These are phyloP conservation scores for Salinomyces thailandicus DNA, from an alignment of 2,329 filamentous ascomycete species.

Conservation along the genomic window DNA sequence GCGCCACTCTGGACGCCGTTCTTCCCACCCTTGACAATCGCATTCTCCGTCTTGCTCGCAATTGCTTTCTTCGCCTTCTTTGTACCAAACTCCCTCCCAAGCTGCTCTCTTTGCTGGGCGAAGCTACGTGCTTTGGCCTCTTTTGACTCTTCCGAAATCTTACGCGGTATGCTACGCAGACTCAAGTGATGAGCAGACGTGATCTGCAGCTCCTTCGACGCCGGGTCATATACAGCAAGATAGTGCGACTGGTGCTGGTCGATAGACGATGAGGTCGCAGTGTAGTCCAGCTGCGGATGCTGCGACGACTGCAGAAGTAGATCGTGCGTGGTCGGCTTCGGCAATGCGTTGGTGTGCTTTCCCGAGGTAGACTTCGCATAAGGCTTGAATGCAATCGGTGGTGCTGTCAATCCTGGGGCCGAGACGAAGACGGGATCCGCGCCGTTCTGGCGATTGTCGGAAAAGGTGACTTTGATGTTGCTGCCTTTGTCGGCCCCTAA, in stretches of 20 bases:
- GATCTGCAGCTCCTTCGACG: constrained; percentile 43
- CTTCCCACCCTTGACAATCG: constrained; percentile 43
- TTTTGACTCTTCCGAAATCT: constrained; percentile 32
- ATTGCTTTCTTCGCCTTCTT: constrained; percentile 78
- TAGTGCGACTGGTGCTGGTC: constrained; percentile 49
- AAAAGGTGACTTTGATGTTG: constrained; percentile 21
- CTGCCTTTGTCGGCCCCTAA: constrained; percentile 5
- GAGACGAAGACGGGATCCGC: constrained; percentile 22
- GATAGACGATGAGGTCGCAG: constrained; percentile 29
- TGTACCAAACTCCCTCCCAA: constrained; percentile 71
- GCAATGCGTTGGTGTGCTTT: constrained; percentile 18
- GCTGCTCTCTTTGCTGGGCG: constrained; percentile 53
- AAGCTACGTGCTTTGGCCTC: constrained; percentile 28
- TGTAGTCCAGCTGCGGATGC: constrained; percentile 51
- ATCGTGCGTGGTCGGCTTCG: constrained; percentile 35
- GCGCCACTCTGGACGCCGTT: constrained; percentile 39
- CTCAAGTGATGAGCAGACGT: constrained; percentile 45
- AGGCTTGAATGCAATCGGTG: constrained; percentile 35
- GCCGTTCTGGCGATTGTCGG: constrained; percentile 5
- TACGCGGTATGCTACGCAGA: constrained; percentile 41
- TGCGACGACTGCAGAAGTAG: constrained; percentile 51
- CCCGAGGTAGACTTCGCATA: constrained; percentile 31
- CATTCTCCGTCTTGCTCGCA: constrained; percentile 57
- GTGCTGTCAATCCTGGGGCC: constrained; percentile 34
- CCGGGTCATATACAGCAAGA: constrained; percentile 49